Conservation (phyloP, 371 early-diverging fungal species). For the Neoconidiobolus thromboides region DNA sequence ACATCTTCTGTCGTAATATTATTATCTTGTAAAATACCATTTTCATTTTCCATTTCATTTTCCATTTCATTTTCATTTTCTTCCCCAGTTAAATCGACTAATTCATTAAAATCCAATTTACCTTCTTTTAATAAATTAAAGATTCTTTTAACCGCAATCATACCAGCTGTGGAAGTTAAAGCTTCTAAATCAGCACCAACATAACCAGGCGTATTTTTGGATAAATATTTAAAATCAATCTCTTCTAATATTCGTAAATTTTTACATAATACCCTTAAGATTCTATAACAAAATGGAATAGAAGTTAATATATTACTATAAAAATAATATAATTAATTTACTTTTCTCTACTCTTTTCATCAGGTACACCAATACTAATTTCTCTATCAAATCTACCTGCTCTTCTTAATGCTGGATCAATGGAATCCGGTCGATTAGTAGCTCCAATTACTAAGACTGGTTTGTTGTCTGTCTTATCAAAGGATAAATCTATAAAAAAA, state of each 20-base stretch:
- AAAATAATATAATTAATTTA: not conserved
- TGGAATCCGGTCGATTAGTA: slow-evolving; percentile 94
- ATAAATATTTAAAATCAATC: slow-evolving; percentile 74
- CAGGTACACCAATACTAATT: slow-evolving; percentile 95
- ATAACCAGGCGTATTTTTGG: slow-evolving; percentile 94
- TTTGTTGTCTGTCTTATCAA: slow-evolving; percentile 68
- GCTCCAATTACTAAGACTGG: slow-evolving; percentile 98
- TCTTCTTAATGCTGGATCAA: slow-evolving; percentile 93
- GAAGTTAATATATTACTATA: not conserved
- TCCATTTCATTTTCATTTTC: not conserved
- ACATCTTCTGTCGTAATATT: not conserved
- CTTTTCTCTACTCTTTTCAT: slow-evolving; percentile 61
- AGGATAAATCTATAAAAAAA: slow-evolving; percentile 32
- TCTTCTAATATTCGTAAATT: slow-evolving; percentile 74
- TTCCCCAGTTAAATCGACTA: slow-evolving; percentile 9
- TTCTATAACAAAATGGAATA: slow-evolving; percentile 21
- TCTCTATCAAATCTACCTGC: slow-evolving; percentile 98
- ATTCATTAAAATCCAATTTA: slow-evolving; percentile 9
- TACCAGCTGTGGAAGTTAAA: slow-evolving; percentile 91
- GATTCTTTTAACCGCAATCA: slow-evolving; percentile 85
- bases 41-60: no score
- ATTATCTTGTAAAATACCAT: no score
- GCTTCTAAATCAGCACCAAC: slow-evolving; percentile 98
- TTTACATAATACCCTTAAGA: slow-evolving; percentile 73
- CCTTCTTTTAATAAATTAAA: slow-evolving; percentile 47